phyloP scores from a whole-genome alignment of 306 rosid genomes.

The Quercus cerris region DNA sequence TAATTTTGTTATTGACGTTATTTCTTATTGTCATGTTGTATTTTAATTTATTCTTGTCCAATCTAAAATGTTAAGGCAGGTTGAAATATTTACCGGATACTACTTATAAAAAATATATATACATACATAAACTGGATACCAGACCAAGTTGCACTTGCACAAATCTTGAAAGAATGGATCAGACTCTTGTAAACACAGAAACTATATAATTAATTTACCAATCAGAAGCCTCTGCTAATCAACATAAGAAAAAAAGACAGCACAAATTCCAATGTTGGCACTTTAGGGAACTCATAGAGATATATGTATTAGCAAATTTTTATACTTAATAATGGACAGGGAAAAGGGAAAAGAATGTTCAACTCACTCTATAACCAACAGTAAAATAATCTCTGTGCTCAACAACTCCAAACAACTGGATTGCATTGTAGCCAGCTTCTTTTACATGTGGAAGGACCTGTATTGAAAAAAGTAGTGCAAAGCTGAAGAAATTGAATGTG shows the following conservation, averaged over 20 bases:
- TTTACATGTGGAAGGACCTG: conserved; percentile 93
- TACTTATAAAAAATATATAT: too few relatives aligned
- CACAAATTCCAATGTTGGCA: conserved; percentile 1
- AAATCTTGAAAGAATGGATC: not conserved
- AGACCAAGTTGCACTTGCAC: conserved; percentile 1
- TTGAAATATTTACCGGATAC: not conserved
- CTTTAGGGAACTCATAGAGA: conserved; percentile 9
- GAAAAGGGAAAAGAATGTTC: conserved; percentile 16
- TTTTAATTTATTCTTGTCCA: not conserved
- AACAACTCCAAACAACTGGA: conserved; percentile 83
- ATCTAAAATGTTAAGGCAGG: not conserved
- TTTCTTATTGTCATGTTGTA: too few relatives aligned
- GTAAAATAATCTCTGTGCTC: conserved; percentile 98
- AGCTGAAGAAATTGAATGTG: conserved; percentile 7
- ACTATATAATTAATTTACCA: conserved; percentile 1
- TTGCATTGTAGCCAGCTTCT: conserved; percentile 86
- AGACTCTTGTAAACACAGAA: not conserved
- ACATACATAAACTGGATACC: not conserved
- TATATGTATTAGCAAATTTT: conserved; percentile 10
- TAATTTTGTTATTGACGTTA: too few relatives aligned
- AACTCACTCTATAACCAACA: conserved; percentile 87
- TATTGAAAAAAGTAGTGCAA: conserved; percentile 20
- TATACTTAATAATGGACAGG: not conserved
- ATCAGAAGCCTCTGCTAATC: not conserved
- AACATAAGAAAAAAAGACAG: not conserved